Evolutionary conservation across 164 flowering plant genomes (phyloP).

Genomic region (Vitis labrusca): DNA sequence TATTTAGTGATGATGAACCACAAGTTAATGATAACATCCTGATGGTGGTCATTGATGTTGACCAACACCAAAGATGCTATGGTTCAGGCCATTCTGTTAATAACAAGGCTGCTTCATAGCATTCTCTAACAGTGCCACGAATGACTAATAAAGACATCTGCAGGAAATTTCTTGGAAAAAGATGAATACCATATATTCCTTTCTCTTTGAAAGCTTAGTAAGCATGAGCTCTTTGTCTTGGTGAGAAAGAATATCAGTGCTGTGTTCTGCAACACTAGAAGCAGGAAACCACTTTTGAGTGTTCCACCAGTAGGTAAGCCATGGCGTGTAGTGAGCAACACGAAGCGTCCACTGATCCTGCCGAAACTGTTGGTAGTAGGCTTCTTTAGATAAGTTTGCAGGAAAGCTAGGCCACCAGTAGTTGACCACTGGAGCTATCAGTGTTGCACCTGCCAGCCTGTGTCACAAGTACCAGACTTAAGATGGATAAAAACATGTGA

Average conservation of each 20-base stretch:
- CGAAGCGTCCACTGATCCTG: conserved; percentile 70
- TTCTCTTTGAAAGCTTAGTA: conserved; percentile 14
- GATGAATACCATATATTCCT: conserved; percentile 20
- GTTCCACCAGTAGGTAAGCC: conserved; percentile 89
- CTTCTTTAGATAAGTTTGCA: conserved; percentile 58
- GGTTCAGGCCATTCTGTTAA: neutral
- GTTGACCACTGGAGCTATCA: conserved; percentile 75
- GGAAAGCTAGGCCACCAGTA: conserved; percentile 91
- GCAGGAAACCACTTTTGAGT: conserved; percentile 76
- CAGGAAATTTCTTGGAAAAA: neutral
- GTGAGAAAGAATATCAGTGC: conserved; percentile 30
- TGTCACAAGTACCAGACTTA: neutral
- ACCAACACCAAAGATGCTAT: neutral
- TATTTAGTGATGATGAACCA: too few relatives aligned
- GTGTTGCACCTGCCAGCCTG: conserved; percentile 84
- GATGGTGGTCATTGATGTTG: too few relatives aligned
- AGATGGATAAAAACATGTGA: neutral
- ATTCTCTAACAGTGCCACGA: too few relatives aligned
- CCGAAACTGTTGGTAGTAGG: conserved; percentile 33
- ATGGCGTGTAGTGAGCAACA: conserved; percentile 69
- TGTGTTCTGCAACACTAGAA: conserved; percentile 33
- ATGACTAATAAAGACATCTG: too few relatives aligned
- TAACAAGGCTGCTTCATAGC: neutral
- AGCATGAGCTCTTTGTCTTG: conserved; percentile 41
- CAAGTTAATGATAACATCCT: neutral